Percentiles rank a stretch among this genome's conserved stretches.
phyloP scores from a whole-genome alignment of 2,329 filamentous ascomycete genomes.

The Paracoccidioides lutzii region DNA sequence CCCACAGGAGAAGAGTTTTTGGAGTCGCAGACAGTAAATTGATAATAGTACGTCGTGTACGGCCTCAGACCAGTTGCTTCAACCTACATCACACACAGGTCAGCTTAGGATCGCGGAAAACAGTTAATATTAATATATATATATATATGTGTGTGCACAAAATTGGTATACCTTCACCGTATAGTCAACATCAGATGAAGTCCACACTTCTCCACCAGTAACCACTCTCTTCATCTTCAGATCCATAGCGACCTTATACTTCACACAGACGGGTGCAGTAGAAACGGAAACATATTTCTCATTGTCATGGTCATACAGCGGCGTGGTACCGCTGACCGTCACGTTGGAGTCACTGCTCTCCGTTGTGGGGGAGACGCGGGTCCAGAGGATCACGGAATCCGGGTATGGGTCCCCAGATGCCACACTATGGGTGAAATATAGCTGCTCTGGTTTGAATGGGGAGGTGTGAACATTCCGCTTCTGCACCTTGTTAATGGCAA shows the following conservation, averaged over 20 bases:
- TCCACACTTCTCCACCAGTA: slow-evolving; percentile 49
- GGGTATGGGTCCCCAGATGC: slow-evolving; percentile 36
- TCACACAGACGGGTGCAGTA: slow-evolving; percentile 52
- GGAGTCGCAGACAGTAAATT: slow-evolving; percentile 55
- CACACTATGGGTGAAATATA: slow-evolving; percentile 54
- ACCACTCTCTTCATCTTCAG: slow-evolving; percentile 36
- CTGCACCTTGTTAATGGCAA: slow-evolving; percentile 50
- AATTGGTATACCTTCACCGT: slow-evolving; percentile 48
- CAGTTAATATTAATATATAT: slow-evolving; percentile 9
- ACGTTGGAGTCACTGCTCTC: slow-evolving; percentile 38
- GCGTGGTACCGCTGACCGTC: slow-evolving; percentile 45
- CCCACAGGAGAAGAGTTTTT: slow-evolving; percentile 49
- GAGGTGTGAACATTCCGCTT: slow-evolving; percentile 40
- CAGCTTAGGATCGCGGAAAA: background rate
- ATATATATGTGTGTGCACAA: background rate
- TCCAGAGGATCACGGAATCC: slow-evolving; percentile 34
- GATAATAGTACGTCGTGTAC: slow-evolving; percentile 52
- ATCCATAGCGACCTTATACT: slow-evolving; percentile 47
- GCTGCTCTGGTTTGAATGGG: slow-evolving; percentile 32
- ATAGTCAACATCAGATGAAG: slow-evolving; percentile 60
- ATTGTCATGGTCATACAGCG: slow-evolving; percentile 35
- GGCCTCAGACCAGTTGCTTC: slow-evolving; percentile 50
- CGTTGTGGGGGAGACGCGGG: slow-evolving; percentile 27
- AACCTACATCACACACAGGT: slow-evolving; percentile 31
- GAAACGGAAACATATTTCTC: slow-evolving; percentile 30